Evolutionary conservation across 805 yeast genomes (phyloP), one percentile per base, ranked within the genome.

Genomic region (Saccharomycopsis amapae): DNA sequence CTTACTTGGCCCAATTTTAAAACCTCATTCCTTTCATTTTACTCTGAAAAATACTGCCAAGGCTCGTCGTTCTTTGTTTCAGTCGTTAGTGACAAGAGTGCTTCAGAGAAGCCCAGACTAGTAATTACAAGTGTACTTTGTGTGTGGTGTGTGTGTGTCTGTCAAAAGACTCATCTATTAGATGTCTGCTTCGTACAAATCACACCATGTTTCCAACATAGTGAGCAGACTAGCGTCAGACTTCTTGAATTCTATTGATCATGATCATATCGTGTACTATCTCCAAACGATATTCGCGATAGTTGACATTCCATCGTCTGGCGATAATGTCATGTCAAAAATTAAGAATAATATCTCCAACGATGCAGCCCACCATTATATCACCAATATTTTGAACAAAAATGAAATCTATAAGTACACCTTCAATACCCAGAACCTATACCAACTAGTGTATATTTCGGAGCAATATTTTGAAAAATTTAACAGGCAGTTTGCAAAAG

Each of bases 311-410:
- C 22, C 19, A 12, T 12, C 10, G 19, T 12, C 40, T 10, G 28
- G 18, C 17, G 39, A 28, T 10, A 31, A 17, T 26, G n/a, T 18
- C 20, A 35, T 10, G 10, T 12, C 6, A 25, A 24, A 4, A 30
- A n/a, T 19, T 6, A 34, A 9, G 15, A 23, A 18, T 20, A 10
- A 25, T 25, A 23, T 25, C 24, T 19, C 42, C 30, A 50, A 44
- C 32, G 51, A 50, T 23, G 37, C 53, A 10, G 38, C 37, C 19
- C 37, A 41, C 23, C 53, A 50, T 6, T 50, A 50, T 24, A 35
- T 50, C 15, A 6, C 38, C 7, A 40, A 35, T 23, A 44, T 48
- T 31, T 40, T 48, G 12, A 17, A 23, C 28, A 34, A 10, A n/a
- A 33, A 42, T 30, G 35, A 37, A 20, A 31, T 38, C 19, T 20